Conservation (phyloP, 139 green algal genomes). For the Trebouxia sp. region DNA sequence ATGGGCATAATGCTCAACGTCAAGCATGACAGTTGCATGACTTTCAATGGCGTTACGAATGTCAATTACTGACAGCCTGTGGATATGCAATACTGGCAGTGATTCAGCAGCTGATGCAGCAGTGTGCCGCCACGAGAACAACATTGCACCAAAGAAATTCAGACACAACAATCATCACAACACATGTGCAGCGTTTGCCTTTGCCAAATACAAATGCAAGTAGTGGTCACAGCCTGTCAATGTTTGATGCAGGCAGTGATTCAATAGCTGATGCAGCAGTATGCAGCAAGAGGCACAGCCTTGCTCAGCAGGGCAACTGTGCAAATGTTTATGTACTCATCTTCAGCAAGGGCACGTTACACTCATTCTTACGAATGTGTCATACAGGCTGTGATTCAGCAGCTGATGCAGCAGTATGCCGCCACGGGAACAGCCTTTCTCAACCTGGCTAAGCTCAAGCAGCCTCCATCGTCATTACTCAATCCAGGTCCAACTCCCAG, state of each 20-base stretch:
- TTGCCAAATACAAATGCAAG: no score
- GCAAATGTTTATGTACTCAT: no score
- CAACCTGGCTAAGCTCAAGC: conserved; percentile 5
- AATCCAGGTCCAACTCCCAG: neutral
- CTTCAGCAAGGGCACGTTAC: neutral
- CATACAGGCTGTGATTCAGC: neutral
- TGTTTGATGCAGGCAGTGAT: neutral
- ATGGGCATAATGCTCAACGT: no score
- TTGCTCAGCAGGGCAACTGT: neutral
- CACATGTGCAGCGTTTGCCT: no score
- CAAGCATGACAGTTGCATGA: no score
- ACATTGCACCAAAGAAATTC: no score
- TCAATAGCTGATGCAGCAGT: conserved; percentile 23
- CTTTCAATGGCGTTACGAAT: no score
- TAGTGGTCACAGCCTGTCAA: no score
- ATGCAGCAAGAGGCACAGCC: neutral
- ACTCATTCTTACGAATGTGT: neutral
- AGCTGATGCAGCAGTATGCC: conserved; percentile 23
- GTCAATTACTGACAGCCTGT: no score
- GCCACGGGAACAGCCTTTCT: neutral
- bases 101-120: no score
- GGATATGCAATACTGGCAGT: neutral
- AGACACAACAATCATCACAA: no score
- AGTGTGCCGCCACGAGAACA: no score
- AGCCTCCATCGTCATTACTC: neutral